Conservation (phyloP, 2,329 filamentous ascomycete genomes). For the Penicillium sp. region DNA sequence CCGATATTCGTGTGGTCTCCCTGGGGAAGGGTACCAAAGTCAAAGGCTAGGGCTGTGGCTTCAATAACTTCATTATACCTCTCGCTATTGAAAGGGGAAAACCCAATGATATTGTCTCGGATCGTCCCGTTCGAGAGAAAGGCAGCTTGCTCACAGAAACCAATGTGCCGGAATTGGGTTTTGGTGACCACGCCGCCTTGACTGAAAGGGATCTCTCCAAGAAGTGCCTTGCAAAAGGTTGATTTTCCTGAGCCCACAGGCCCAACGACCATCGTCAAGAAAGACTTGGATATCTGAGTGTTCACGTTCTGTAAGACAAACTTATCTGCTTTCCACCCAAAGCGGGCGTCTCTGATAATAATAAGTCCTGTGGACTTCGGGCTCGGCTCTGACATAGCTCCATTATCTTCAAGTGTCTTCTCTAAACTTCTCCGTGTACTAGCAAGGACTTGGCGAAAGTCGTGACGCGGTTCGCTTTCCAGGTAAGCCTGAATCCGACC, state of each 20-base stretch:
- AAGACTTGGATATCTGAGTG: slow-evolving; percentile 8
- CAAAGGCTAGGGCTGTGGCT: slow-evolving; percentile 19
- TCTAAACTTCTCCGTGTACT: neutral
- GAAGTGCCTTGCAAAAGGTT: slow-evolving; percentile 33
- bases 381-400: neutral
- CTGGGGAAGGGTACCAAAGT: slow-evolving; percentile 15
- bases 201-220: slow-evolving; percentile 34
- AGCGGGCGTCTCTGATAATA: neutral
- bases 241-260: slow-evolving; percentile 30
- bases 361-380: neutral
- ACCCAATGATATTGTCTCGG: slow-evolving; percentile 17
- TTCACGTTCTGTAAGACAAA: neutral
- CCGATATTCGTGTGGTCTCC: slow-evolving; percentile 22
- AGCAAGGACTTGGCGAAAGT: neutral
- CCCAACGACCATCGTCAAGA: neutral
- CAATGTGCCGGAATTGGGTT: slow-evolving; percentile 7
- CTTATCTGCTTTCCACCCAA: neutral
- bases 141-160: slow-evolving; percentile 22
- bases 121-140: slow-evolving; percentile 20
- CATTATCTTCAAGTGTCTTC: neutral
- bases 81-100: slow-evolving; percentile 2
- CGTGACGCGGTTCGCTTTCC: neutral
- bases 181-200: slow-evolving; percentile 8
- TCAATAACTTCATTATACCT: slow-evolving; percentile 16
- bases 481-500: neutral